Evolutionary conservation across 1,284 basidiomycete species (phyloP).

Genomic region (Sanghuangporus weigelae): DNA sequence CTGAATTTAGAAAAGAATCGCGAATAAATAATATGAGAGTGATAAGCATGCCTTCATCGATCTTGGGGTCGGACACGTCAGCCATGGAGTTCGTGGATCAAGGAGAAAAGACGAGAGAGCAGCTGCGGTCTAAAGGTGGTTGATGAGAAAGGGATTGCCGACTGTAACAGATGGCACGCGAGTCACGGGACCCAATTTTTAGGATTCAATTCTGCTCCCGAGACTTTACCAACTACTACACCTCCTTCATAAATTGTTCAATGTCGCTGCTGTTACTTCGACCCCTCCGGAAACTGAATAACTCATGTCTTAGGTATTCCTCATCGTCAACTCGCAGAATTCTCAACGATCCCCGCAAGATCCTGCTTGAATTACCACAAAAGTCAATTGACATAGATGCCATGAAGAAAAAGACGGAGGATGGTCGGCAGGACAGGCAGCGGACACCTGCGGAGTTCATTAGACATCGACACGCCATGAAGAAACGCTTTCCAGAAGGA

Average conservation of each 20-base stretch:
- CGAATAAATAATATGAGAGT: slow-evolving; percentile 15
- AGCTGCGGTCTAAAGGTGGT: neutral
- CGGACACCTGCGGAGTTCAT: slow-evolving; percentile 31
- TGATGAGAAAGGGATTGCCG: neutral
- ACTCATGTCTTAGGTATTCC: neutral
- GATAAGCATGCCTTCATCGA: slow-evolving; percentile 62
- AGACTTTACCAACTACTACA: neutral
- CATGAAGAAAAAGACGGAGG: neutral
- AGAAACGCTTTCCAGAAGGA: slow-evolving; percentile 63
- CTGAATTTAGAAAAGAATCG: slow-evolving; percentile 10
- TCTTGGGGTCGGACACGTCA: slow-evolving; percentile 74
- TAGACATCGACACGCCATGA: slow-evolving; percentile 54
- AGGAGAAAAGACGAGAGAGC: neutral
- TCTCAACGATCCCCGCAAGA: neutral
- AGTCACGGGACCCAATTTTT: too few relatives aligned
- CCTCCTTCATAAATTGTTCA: neutral
- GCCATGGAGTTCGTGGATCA: slow-evolving; percentile 51
- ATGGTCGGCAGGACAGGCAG: neutral
- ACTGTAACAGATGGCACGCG: neutral
- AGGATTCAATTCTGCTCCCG: neutral
- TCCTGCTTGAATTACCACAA: neutral
- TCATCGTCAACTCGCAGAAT: neutral
- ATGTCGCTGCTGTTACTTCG: slow-evolving; percentile 3
- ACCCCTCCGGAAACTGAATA: neutral
- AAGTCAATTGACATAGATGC: too few relatives aligned